Evolutionary conservation across 306 rosid species (phyloP).

Genomic region (Aeschynomene evenia): DNA sequence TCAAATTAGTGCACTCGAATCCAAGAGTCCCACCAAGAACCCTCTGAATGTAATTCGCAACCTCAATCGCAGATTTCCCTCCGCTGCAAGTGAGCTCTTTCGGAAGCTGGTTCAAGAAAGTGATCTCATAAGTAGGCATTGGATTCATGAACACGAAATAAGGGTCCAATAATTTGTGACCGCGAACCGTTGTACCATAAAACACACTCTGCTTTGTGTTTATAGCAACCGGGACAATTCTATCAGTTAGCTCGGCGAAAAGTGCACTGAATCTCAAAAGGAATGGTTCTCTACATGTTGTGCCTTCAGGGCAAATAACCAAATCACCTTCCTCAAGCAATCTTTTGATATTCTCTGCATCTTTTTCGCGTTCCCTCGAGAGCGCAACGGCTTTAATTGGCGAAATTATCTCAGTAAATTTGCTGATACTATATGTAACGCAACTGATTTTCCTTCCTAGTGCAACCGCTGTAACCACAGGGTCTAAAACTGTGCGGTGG

Average conservation of each 20-base stretch:
- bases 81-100: slow-evolving; percentile 69
- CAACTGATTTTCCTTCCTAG: slow-evolving; percentile 84
- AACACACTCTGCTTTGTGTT: slow-evolving; percentile 85
- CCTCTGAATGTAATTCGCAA: slow-evolving; percentile 87
- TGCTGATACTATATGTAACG: slow-evolving; percentile 90
- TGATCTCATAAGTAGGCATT: slow-evolving; percentile 72
- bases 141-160: slow-evolving; percentile 97
- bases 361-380: slow-evolving; percentile 82
- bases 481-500: slow-evolving; percentile 87
- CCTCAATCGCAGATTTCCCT: slow-evolving; percentile 78
- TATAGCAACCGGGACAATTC: slow-evolving; percentile 90
- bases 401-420: slow-evolving; percentile 74
- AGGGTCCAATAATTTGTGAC: slow-evolving; percentile 77
- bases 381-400: slow-evolving; percentile 85
- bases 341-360: slow-evolving; percentile 66
- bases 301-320: slow-evolving; percentile 92
- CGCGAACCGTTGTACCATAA: slow-evolving; percentile 72
- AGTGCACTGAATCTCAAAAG: slow-evolving; percentile 84
- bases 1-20: slow-evolving; percentile 85
- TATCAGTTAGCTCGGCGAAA: slow-evolving; percentile 76
- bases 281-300: slow-evolving; percentile 87
- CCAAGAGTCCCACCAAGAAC: slow-evolving; percentile 81
- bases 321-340: slow-evolving; percentile 86
- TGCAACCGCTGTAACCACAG: slow-evolving; percentile 73
- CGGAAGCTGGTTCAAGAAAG: slow-evolving; percentile 77